Evolutionary conservation across 495 filamentous ascomycete species (phyloP), one percentile per base, ranked within the genome.

Genomic region (Chaetomidium leptoderma): DNA sequence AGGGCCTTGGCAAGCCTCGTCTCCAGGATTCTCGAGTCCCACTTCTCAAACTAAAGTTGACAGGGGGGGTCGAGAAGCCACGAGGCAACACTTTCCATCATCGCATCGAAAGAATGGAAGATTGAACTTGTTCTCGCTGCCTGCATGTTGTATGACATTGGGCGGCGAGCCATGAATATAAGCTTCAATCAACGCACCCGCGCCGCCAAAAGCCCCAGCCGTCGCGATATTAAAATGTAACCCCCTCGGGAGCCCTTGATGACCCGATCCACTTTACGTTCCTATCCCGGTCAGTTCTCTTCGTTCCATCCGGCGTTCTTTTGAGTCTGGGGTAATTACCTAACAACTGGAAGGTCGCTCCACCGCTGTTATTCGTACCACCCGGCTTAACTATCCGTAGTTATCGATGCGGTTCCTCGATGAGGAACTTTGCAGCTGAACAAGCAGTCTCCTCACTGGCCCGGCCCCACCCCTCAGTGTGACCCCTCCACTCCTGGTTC

Each of bases 291-390:
- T 40, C 50, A 11, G 17, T 23, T 35, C n/a, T 21, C 13, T 2
- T 16, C 30, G 3, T 27, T 27, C 17, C 17, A 13, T 35, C 8
- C 24, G 24, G 9, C 6, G 16, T 17, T 32, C n/a, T n/a, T n/a
- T n/a, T n/a, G n/a, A 19, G 30, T 53, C 50, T 42, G 50, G 50
- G 50, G 50, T 32, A 4, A 32, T n/a, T n/a, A n/a, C n/a, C n/a
- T n/a, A n/a, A n/a, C n/a, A n/a, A n/a, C n/a, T n/a, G n/a, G n/a
- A n/a, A n/a, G n/a, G n/a, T n/a, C n/a, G n/a, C n/a, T n/a, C n/a
- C n/a, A n/a, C n/a, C n/a, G n/a, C n/a, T n/a, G n/a, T n/a, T n/a
- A n/a, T n/a, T n/a, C n/a, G n/a, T n/a, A n/a, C n/a, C n/a, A n/a
- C n/a, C n/a, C n/a, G n/a, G n/a, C n/a, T n/a, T n/a, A n/a, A n/a